These are phyloP conservation scores for Penicillium lagena DNA, from an alignment of 495 filamentous ascomycete genomes.

Conservation along the genomic window DNA sequence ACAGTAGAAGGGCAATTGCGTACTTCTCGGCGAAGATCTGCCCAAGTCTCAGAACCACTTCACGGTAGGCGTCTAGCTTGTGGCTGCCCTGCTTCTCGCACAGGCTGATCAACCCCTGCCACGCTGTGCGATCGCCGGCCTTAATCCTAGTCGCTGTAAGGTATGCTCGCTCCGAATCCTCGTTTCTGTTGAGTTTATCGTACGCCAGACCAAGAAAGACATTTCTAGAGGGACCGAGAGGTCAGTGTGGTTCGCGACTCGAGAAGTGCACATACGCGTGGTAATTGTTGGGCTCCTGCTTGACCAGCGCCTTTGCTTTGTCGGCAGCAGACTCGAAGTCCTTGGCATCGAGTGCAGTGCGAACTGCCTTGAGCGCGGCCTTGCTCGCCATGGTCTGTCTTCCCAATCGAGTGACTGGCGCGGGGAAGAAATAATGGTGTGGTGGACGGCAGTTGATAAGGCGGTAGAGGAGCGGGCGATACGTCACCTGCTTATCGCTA, in stretches of 20 bases:
- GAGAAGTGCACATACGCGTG: constrained; percentile 53
- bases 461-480: constrained; percentile 13
- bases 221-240: constrained; percentile 40
- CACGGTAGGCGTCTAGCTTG: constrained; percentile 67
- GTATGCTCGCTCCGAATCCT: constrained; percentile 71
- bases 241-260: constrained; percentile 2
- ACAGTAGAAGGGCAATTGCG: constrained; percentile 12
- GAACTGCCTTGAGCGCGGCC: constrained; percentile 75
- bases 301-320: constrained; percentile 59
- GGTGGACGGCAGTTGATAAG: constrained; percentile 6
- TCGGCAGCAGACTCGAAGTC: constrained; percentile 69
- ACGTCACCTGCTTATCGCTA: constrained; percentile 20
- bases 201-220: constrained; percentile 76
- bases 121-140: constrained; percentile 60
- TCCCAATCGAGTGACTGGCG: constrained; percentile 1
- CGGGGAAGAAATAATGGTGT: constrained; percentile 16
- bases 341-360: constrained; percentile 68
- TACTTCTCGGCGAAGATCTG: constrained; percentile 63
- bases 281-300: constrained; percentile 72
- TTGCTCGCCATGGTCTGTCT: constrained; percentile 53
- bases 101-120: constrained; percentile 83
- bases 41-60: constrained; percentile 65
- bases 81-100: constrained; percentile 68
- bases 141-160: constrained; percentile 63
- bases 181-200: constrained; percentile 63